Base-by-base conservation (phyloP, 768 basidiomycete species). In the Lactifluus hygrophoroides region DNA sequence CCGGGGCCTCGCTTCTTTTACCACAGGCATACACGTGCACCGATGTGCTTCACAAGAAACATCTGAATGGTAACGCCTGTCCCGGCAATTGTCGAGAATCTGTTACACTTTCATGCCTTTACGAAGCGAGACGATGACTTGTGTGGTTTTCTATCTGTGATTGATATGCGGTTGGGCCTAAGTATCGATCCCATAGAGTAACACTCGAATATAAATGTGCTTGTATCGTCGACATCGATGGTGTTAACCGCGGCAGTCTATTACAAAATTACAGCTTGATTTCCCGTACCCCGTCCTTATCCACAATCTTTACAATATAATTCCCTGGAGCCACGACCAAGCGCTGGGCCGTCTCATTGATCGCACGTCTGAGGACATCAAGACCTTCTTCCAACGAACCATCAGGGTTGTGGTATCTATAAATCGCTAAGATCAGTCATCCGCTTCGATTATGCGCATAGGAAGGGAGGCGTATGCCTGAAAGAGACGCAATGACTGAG, bases 301-400 rank as follows among this genome's bases (percentile, higher is more conserved):
- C 93, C 32, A 96, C 90, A 13, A 96, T 76, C 70, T 92, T 93
- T 64, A 94, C 85, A 70, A 86, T 91, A 76, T 90, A 95, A 65
- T 76, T 84, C 43, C 83, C 86, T 1, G 88, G 84, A 61, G 82
- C 82, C 57, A 95, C 84, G 51, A 90, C 82, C 62, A 92, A 69
- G 54, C 92, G 82, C 75, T 90, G 89, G 38, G 90, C 72, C 2
- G 95, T 88, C 73, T 98, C 92, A 61, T 86, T 77, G 59, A 98
- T 84, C 71, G 94, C 97, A 63, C 92, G 85, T 68, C 79, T 84
- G 58, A 98, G 75, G 3, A 87, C 83, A 1, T 79, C 90, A 23
- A 97, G 73, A 3, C 93, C 96, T 66, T 95, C 91, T 65, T 93
- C 90, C 21, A 93, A 72, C 2, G 83, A 71, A 30, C 88, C 92